Base-by-base conservation (phyloP, 2,329 filamentous ascomycete species). In the Fusarium sp. region DNA sequence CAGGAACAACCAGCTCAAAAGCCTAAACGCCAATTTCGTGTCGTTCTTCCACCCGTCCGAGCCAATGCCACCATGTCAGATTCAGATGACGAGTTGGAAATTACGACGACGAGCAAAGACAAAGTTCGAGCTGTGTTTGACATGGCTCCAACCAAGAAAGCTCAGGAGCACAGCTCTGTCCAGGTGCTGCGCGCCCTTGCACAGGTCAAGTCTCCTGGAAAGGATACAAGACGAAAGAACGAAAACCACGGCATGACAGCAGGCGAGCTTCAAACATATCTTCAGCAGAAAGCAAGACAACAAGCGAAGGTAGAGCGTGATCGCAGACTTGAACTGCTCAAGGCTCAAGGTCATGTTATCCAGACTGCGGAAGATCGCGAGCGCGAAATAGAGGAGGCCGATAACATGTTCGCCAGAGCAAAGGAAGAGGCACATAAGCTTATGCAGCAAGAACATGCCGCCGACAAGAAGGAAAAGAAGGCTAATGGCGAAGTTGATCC, bases 281-380 rank as follows among this genome's bases (percentile, higher is more conserved):
- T 98, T 9, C 84, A 91, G 37, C 86, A 88, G 68, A 89, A 90
- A 63, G 94, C 93, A 7, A 88, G 92, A 44, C 85, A 91, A 62
- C 96, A 99, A 78, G 94, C 94, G 44, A 88, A 88, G 62, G 79
- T 87, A 41, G 93, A 96, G 76, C 89, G 93, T 53, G 88, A 92
- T 62, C 90, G 92, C 70, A 90, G 90, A 56, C 85, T 98, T 20
- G 88, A 93, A 56, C 85, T 90, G 70, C 85, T 99, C 40, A 89
- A 87, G 73, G 90, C 91, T 13, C 93, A 92, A 78, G 96, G 96
- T 9, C 85, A 97, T 25, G 82, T 91, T 23, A 84, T 98, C 19
- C 91, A 94, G 77, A 97, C 92, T 1, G 88, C 90, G 3, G 95
- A 97, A 78, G 94, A 99, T 77, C 88, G 92, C 20, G 92, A 94